Evolutionary conservation across 129 eudicot genomes (phyloP), one percentile per base, ranked within the genome.

Genomic region (Pseudognaphalium luteoalbum): DNA sequence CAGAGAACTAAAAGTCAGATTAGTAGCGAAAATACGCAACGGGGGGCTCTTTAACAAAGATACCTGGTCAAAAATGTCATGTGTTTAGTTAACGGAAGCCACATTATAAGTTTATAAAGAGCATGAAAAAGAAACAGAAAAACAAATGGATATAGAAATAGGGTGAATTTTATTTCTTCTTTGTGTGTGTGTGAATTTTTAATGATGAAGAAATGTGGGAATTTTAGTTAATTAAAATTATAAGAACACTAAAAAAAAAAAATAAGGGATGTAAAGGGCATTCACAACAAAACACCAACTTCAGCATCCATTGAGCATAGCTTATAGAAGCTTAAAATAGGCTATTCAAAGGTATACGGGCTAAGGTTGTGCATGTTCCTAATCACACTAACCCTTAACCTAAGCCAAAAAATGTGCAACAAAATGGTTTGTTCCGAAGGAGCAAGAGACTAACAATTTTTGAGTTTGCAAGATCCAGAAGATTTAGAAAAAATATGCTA

Each of bases 11-110:
- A 86, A 91, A 0, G 88, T 68, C 79, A 94, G 59, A 62, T 32
- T 59, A 50, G 93, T 94, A 63, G 93, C 96, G 76, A 82, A 94
- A 4, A 94, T 61, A 58, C 99, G 99, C 86, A 94, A 81, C 3
- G 93, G 97, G 44, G 83, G 64, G 75, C 94, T 87, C 87, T 87
- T 94, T 70, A 94, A 76, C 72, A 94, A 9, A 60, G 72, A 85
- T 39, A 83, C 97, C 99, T 94, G 89, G 7, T 14, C 22, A 41
- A 80, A 80, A 11, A 6, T 4, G 56, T 41, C 34, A 19, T 58
- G 17, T 57, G 4, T 34, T 16, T 50, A n/a, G 21, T 15, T 16
- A 12, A 66, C 14, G 9, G 10, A 47, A 64, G 72, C 66, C 63
- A 14, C 21, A 62, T 29, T 22, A 30, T 37, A 47, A 47, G 5